phyloP scores from a whole-genome alignment of 768 basidiomycete genomes.

The Fomitopsis serialis region DNA sequence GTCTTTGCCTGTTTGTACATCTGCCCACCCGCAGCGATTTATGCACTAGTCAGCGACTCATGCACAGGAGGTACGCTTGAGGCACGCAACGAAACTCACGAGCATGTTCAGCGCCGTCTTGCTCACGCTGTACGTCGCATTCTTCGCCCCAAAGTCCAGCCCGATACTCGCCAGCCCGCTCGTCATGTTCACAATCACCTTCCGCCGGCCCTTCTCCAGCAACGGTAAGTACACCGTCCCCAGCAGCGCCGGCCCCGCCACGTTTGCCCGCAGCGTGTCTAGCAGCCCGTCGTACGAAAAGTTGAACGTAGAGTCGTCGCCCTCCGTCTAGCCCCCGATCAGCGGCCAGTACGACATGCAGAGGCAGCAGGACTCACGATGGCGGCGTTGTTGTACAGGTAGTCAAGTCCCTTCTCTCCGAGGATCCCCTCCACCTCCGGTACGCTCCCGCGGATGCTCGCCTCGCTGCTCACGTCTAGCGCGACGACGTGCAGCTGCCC shows the following conservation, averaged over 20 bases:
- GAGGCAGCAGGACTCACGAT: conserved; percentile 17
- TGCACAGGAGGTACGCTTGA: no score
- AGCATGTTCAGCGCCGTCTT: conserved; percentile 38
- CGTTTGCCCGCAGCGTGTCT: conserved; percentile 1
- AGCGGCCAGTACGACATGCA: conserved; percentile 7
- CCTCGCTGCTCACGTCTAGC: conserved; percentile 25
- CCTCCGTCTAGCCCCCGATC: neutral
- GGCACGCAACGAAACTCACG: conserved; percentile 16
- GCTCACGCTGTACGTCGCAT: conserved; percentile 30
- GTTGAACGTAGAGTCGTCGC: conserved; percentile 23
- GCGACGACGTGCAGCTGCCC: conserved; percentile 28
- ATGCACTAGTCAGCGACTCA: neutral
- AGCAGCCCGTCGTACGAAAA: conserved; percentile 9
- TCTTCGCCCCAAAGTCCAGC: conserved; percentile 20
- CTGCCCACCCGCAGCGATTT: conserved; percentile 10
- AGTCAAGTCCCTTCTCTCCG: conserved; percentile 27
- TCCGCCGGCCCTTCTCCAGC: conserved; percentile 26
- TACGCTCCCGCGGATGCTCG: conserved; percentile 21
- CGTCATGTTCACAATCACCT: conserved; percentile 30
- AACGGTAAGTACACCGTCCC: conserved; percentile 28
- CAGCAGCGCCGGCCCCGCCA: conserved; percentile 19
- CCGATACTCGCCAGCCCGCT: conserved; percentile 30
- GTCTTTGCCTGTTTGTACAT: conserved; percentile 33
- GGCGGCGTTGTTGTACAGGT: conserved; percentile 35
- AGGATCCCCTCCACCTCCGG: conserved; percentile 20